These are phyloP conservation scores for Pestalotiopsis fici DNA, from an alignment of 2,329 filamentous ascomycete species.

Conservation along the genomic window DNA sequence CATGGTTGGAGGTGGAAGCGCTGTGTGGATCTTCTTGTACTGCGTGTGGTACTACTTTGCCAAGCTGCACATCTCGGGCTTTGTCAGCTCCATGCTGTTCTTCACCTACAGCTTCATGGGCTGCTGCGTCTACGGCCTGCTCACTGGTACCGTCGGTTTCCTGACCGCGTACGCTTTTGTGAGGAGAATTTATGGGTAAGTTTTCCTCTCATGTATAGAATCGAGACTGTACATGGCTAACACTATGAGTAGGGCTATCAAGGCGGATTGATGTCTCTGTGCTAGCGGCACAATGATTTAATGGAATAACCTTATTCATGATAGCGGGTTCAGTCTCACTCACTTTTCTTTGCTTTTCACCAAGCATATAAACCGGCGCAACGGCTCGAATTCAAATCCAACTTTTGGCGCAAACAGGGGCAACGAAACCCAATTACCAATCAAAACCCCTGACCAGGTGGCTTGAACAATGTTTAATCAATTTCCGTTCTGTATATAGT, in stretches of 20 bases:
- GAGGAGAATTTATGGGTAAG: constrained; percentile 77
- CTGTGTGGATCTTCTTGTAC: constrained; percentile 81
- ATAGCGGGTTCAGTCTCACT: not conserved
- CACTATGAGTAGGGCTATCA: not conserved
- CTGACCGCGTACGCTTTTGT: constrained; percentile 83
- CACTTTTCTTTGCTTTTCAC: not conserved
- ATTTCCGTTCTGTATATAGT: not conserved
- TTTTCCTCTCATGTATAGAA: constrained; percentile 11
- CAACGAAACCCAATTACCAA: not conserved
- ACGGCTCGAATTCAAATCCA: not conserved
- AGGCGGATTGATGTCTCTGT: constrained; percentile 3
- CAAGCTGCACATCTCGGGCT: constrained; percentile 78
- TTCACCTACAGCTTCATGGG: constrained; percentile 84
- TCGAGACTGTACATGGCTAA: not conserved
- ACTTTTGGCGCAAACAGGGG: not conserved
- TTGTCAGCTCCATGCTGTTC: constrained; percentile 78
- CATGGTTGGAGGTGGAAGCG: constrained; percentile 73
- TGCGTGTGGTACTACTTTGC: constrained; percentile 82
- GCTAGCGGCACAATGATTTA: not conserved
- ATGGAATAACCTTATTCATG: not conserved
- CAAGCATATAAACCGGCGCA: constrained; percentile 3
- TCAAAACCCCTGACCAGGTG: not conserved
- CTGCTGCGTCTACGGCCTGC: constrained; percentile 76
- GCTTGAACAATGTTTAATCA: not conserved
- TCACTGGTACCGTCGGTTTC: constrained; percentile 84